These are phyloP conservation scores for Begonia peltatifolia DNA, from an alignment of 306 rosid species.

Conservation along the genomic window DNA sequence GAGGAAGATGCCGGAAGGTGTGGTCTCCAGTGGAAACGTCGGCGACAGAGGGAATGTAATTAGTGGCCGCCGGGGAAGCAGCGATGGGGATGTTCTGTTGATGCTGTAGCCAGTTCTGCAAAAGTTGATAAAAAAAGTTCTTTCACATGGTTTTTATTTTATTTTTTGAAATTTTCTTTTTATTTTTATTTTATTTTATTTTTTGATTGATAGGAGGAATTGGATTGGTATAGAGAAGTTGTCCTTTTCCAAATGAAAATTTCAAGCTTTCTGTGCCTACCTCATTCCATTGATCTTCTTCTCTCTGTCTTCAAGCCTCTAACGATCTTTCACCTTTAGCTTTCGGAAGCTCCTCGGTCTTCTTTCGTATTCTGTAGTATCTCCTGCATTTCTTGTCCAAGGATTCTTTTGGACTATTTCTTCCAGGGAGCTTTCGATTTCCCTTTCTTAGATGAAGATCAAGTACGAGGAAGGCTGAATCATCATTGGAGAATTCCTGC, in stretches of 20 bases:
- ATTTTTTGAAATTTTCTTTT: neutral
- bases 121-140: conserved; percentile 28
- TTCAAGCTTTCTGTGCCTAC: conserved; percentile 20
- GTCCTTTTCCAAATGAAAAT: conserved; percentile 25
- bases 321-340: conserved; percentile 22
- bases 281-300: conserved; percentile 67
- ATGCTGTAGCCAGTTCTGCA: conserved; percentile 31
- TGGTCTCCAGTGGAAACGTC: no score
- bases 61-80: neutral
- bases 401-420: conserved; percentile 32
- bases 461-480: conserved; percentile 19
- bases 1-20: conserved; percentile 38
- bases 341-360: conserved; percentile 65
- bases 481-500: conserved; percentile 2
- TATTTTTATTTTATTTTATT: neutral
- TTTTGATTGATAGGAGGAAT: conserved; percentile 79
- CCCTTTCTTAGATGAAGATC: conserved; percentile 29
- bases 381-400: conserved; percentile 81
- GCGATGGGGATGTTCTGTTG: conserved; percentile 25
- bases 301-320: no score
- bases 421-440: conserved; percentile 32
- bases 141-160: neutral
- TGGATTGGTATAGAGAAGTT: conserved; percentile 59
- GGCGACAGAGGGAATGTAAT: conserved; percentile 9
- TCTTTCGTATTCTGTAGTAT: conserved; percentile 49